A percentile compares a stretch with the other conserved stretches of the same genome.
phyloP scores from a whole-genome alignment of 2,329 filamentous ascomycete genomes.

The Aspergillus fumigatiaffinis region DNA sequence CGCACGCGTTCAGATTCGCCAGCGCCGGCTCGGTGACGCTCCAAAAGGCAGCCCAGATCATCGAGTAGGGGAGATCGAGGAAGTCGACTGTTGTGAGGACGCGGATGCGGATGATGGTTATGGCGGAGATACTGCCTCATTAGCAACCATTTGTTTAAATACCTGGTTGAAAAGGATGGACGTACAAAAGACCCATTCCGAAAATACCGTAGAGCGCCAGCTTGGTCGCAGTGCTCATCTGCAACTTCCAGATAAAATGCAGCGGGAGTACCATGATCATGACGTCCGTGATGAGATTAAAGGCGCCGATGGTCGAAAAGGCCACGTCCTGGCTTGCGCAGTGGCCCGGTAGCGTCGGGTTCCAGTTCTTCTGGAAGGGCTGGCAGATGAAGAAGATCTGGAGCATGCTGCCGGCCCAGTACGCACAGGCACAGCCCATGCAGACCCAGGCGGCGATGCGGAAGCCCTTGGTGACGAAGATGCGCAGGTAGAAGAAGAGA shows the following conservation, averaged over 20 bases:
- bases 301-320: slow-evolving; percentile 20
- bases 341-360: slow-evolving; percentile 13
- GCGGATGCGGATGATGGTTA: slow-evolving; percentile 21
- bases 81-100: slow-evolving; percentile 20
- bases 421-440: slow-evolving; percentile 22
- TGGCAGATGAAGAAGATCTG: slow-evolving; percentile 23
- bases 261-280: slow-evolving; percentile 21
- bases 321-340: slow-evolving; percentile 20
- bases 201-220: slow-evolving; percentile 21
- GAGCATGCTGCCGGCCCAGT: slow-evolving; percentile 26
- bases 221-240: slow-evolving; percentile 21
- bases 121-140: slow-evolving; percentile 14
- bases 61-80: slow-evolving; percentile 19
- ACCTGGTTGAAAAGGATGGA: neutral
- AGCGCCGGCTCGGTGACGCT: slow-evolving; percentile 23
- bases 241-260: slow-evolving; percentile 23
- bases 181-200: slow-evolving; percentile 21
- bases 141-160: neutral
- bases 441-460: slow-evolving; percentile 26
- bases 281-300: slow-evolving; percentile 22
- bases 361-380: slow-evolving; percentile 19
- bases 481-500: slow-evolving; percentile 28
- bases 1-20: slow-evolving; percentile 19
- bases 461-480: slow-evolving; percentile 28
- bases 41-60: slow-evolving; percentile 23